These are phyloP conservation scores for Stentor roeselii DNA, from an alignment of 73 alveolate genomes.

Conservation along the genomic window DNA sequence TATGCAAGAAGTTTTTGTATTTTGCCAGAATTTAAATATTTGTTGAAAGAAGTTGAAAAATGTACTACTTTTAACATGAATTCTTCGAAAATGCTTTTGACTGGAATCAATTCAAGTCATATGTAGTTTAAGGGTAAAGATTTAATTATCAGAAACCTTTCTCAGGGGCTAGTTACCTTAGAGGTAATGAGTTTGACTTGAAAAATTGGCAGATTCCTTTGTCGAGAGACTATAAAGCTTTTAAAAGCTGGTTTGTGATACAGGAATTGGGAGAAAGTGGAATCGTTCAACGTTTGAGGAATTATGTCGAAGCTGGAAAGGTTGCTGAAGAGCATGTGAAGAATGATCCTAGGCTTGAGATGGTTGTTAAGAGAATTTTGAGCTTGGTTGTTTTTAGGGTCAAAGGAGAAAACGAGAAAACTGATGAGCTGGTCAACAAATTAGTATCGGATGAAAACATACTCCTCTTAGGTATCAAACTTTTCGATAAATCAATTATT, in stretches of 20 bases:
- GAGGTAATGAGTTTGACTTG: neutral
- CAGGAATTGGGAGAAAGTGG: neutral
- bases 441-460: neutral
- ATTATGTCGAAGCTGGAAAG: neutral
- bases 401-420: slow-evolving; percentile 16
- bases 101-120: neutral
- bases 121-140: neutral
- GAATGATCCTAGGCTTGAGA: slow-evolving; percentile 7
- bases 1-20: slow-evolving; percentile 7
- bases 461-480: neutral
- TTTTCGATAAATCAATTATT: neutral
- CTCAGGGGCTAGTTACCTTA: neutral
- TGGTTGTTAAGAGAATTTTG: neutral
- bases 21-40: neutral
- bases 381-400: slow-evolving; percentile 20
- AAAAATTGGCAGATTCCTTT: neutral
- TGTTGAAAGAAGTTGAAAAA: neutral
- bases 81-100: neutral
- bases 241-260: neutral
- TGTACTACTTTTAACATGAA: slow-evolving; percentile 3
- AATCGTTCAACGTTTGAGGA: neutral
- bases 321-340: neutral
- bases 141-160: neutral
- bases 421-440: neutral
- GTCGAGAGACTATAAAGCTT: neutral